Conservation (phyloP, 2,329 filamentous ascomycete genomes). For the Fusarium hostae region DNA sequence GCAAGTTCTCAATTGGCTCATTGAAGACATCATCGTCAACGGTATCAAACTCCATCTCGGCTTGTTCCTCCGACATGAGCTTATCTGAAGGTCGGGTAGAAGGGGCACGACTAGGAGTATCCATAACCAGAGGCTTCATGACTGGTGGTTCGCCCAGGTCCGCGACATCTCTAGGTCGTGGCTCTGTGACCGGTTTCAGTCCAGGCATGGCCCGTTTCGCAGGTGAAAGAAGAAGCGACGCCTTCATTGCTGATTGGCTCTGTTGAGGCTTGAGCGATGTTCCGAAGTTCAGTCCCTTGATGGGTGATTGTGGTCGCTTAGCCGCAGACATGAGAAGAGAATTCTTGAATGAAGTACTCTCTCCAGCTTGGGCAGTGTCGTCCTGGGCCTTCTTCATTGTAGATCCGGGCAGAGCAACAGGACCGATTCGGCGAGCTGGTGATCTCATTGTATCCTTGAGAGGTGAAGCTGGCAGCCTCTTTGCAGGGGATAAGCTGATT, state of each 20-base stretch:
- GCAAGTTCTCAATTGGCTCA: constrained; percentile 50
- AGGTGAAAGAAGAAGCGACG: constrained; percentile 62
- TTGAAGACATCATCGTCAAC: constrained; percentile 48
- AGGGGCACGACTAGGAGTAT: constrained; percentile 44
- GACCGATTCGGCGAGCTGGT: constrained; percentile 60
- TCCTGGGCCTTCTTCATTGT: constrained; percentile 44
- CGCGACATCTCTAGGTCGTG: constrained; percentile 33
- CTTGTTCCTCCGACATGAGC: constrained; percentile 51
- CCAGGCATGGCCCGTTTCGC: constrained; percentile 58
- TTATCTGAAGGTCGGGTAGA: constrained; percentile 49
- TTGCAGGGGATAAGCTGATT: constrained; percentile 65
- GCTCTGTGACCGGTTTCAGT: constrained; percentile 49
- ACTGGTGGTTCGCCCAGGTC: constrained; percentile 46
- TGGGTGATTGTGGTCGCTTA: constrained; percentile 60
- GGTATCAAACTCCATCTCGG: constrained; percentile 37
- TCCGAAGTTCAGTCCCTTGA: constrained; percentile 51
- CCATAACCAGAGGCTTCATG: constrained; percentile 52
- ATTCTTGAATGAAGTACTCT: constrained; percentile 52
- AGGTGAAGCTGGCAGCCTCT: constrained; percentile 62
- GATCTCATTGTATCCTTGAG: constrained; percentile 66
- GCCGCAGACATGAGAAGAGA: constrained; percentile 63
- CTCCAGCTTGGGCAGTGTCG: constrained; percentile 20
- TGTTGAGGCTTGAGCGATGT: constrained; percentile 44
- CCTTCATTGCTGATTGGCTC: constrained; percentile 55
- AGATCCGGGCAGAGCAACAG: constrained; percentile 48